Base-by-base conservation (phyloP, 2,329 filamentous ascomycete species). In the Exophiala viscosa region DNA sequence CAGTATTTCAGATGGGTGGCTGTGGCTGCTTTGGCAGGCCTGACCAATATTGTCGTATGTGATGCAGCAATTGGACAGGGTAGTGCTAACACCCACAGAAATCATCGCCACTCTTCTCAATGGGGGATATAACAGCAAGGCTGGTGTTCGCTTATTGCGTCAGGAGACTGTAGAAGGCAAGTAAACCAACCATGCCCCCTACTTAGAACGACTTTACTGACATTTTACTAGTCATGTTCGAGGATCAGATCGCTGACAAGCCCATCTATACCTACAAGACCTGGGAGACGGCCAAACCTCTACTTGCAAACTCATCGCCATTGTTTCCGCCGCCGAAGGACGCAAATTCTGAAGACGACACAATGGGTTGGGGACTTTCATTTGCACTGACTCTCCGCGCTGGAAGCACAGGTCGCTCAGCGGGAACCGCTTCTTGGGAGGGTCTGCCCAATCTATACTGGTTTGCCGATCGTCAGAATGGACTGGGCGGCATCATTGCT, bases 401-500 rank as follows among this genome's bases (percentile, higher is more conserved):
- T 5, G 72, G 73, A 1, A 54, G 63, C 0, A 78, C 79, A 1
- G 80, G 80, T 0, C 68, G 80, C 5, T 76, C 76, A 0, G 65
- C 59, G 1, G 69, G 71, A 1, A 80, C 79, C 0, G 74, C 60
- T 0, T 74, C 69, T 58, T 84, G 82, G 81, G 77, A 76, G 3
- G 81, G 81, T 0, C 58, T 84, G 35, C 66, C 78, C 3, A 84
- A 84, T 62, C 57, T 77, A 18, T 84, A 71, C 61, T 84, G 80
- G 79, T 84, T 79, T 78, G 70, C 70, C 32, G 81, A 84, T 61
- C 69, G 75, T 5, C 76, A 81, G 62, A 76, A 73, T 45, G 81
- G 80, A 0, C 68, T 84, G 32, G 81, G 75, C 0, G 78, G 76
- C 0, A 73, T 81, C 5, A 66, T 80, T 2, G 72, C 70, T 10